Evolutionary conservation across 2,329 filamentous ascomycete genomes (phyloP), one percentile per base, ranked within the genome.

Genomic region (Monosporascus sp.): DNA sequence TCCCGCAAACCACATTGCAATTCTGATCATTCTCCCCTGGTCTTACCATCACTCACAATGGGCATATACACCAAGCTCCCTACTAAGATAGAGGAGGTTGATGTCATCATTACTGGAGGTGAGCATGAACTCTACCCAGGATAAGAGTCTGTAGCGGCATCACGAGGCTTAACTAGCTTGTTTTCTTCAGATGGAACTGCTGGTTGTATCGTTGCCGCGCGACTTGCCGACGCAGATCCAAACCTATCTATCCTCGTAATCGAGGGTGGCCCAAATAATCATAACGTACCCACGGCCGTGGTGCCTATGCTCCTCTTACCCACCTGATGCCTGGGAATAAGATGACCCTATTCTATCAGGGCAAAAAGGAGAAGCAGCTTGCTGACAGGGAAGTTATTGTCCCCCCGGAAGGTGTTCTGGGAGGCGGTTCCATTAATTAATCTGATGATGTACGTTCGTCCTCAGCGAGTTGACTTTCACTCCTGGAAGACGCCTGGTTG

Each of bases 361-460:
- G 17, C 1, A 44, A 44, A 24, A 44, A 44, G 41, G 41, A 44
- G 20, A 44, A 44, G 20, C 64, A 76, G 45, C 69, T 80, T 3
- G 72, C 69, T 48, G 69, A 71, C 15, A 66, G 77, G 15, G 68
- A 71, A 51, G 69, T 65, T 2, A 65, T 70, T n/a, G 64, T 72
- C 2, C 67, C 67, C 0, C 52, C 58, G 7, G 68, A 65, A 15
- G 75, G 77, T 25, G 72, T 74, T 1, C 67, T 82, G 0, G 79
- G 79, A 37, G 79, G 79, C 25, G 79, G 79, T 5, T 70, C 66
- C 8, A n/a, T 70, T 70, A 2, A 72, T 75, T 18, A 75, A 76
- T 52, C 71, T 73, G 54, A 70, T 72, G 68, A 72, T 75, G 62
- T 45, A 57, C 17, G 9, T 8, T 27, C 48, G 63, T 15, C 60